Evolutionary conservation across 306 rosid species (phyloP).

Genomic region (Morella rubra): DNA sequence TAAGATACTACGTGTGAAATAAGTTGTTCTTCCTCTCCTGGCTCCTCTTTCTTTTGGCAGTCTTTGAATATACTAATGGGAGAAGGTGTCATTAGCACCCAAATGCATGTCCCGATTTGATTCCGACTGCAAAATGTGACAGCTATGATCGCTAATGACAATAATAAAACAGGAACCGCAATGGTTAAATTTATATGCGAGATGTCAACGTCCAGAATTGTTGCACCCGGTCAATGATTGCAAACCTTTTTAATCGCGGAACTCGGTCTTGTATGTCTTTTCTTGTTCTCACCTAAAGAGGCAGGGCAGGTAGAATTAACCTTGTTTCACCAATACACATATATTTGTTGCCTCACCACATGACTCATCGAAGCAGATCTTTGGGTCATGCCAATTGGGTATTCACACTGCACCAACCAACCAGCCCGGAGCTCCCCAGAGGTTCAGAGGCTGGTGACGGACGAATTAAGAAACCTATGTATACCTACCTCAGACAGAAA

Average conservation of each 20-base stretch:
- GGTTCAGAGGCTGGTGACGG: too few relatives aligned
- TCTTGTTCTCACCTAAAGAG: not conserved
- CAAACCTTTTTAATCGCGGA: slow-evolving; percentile 22
- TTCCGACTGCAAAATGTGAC: slow-evolving; percentile 14
- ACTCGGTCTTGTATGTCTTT: not conserved
- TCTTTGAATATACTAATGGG: not conserved
- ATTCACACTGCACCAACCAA: too few relatives aligned
- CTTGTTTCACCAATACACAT: too few relatives aligned
- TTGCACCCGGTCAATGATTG: slow-evolving; percentile 25
- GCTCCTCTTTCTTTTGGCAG: not conserved
- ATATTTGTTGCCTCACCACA: too few relatives aligned
- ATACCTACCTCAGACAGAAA: too few relatives aligned
- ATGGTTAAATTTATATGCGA: slow-evolving; percentile 2
- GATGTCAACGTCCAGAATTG: slow-evolving; percentile 36
- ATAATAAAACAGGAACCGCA: slow-evolving; percentile 18
- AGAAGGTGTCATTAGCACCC: not conserved
- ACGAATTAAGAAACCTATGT: too few relatives aligned
- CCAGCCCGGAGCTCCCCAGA: too few relatives aligned
- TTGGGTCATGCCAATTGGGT: too few relatives aligned
- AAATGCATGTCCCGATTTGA: slow-evolving; percentile 10
- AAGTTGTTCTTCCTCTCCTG: too few relatives aligned
- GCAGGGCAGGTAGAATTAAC: not conserved
- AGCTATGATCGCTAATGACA: slow-evolving; percentile 1
- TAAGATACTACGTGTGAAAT: too few relatives aligned
- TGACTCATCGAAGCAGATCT: too few relatives aligned